Base-by-base conservation (phyloP, 192 early-diverging fungal genomes). In the Spinellus fusiger region DNA sequence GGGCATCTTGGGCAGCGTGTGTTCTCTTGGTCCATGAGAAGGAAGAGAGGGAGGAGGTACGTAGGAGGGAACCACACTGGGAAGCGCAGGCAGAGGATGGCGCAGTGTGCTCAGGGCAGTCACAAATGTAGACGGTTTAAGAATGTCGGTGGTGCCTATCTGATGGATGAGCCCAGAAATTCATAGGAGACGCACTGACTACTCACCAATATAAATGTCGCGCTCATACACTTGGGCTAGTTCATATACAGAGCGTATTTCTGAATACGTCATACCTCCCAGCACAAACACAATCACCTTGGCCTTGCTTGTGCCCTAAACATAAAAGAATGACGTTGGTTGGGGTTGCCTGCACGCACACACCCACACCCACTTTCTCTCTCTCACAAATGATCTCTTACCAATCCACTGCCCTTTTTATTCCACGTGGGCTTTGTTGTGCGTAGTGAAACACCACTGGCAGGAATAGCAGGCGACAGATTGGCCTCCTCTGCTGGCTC, bases 231-330 rank as follows among this genome's bases (percentile, higher is more conserved):
- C 73, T 37, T 83, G 73, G 29, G 74, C 73, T 8, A 91, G 59
- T 54, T 92, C 89, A 64, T 89, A 85, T 22, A 75, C 71, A 0
- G 80, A 69, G 47, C 88, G 74, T 35, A 94, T 78, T 68, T 94
- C 92, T 12, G 90, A 86, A 55, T 84, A 86, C 3, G 86, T 84
- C 20, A 88, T 66, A 18, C 92, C 92, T 29, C 92, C 92, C 38
- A 90, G 76, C n/a, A 93, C 77, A 63, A 94, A 93, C 7, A 94
- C 73, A 49, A 92, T 79, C n/a, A 91, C 46, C 32, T 87, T 75
- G 4, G 84, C 74, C 22, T 89, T 87, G 13, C 35, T 20, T 8
- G 0, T 38, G n/a, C 7, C 37, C 59, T 55, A 63, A 20, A 51
- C 47, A 26, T 25, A 53, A 4, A 48, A 34, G 40, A 61, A 55